These are phyloP conservation scores for Furcasterigmium sp. DNA, from an alignment of 2,329 filamentous ascomycete genomes.

Conservation along the genomic window DNA sequence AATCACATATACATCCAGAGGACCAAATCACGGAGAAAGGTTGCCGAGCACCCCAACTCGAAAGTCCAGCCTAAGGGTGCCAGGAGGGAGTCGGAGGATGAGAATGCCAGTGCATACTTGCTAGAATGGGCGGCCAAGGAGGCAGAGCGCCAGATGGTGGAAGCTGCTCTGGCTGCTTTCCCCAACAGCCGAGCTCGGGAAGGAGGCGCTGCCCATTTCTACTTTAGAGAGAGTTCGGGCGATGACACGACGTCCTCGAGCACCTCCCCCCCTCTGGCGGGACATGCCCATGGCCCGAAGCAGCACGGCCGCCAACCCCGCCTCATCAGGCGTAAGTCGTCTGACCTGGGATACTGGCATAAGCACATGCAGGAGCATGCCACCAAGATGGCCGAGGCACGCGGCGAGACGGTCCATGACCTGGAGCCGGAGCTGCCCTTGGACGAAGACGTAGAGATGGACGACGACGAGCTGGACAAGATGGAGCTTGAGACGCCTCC, in stretches of 20 bases:
- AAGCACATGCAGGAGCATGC: conserved; percentile 77
- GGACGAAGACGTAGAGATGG: conserved; percentile 14
- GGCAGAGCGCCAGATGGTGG: conserved; percentile 73
- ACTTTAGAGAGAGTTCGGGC: conserved; percentile 58
- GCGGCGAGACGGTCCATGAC: conserved; percentile 17
- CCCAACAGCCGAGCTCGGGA: conserved; percentile 66
- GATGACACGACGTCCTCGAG: conserved; percentile 42
- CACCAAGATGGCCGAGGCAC: conserved; percentile 53
- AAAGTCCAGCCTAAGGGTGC: conserved; percentile 32
- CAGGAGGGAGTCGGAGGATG: conserved; percentile 68
- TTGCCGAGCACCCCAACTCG: conserved; percentile 12
- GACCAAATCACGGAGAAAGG: conserved; percentile 32
- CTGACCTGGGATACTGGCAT: conserved; percentile 67
- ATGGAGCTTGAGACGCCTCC: conserved; percentile 34
- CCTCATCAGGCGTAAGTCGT: conserved; percentile 51
- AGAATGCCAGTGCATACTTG: conserved; percentile 69
- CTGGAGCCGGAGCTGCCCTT: conserved; percentile 5
- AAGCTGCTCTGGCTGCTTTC: conserved; percentile 71
- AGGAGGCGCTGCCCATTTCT: conserved; percentile 67
- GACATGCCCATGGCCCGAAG: conserved; percentile 17
- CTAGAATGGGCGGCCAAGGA: conserved; percentile 75
- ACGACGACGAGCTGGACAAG: conserved; percentile 26
- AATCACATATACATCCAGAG: conserved; percentile 53
- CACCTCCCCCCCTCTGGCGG: conserved; percentile 24
- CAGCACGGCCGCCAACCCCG: conserved; percentile 16